Evolutionary conservation across 768 basidiomycete genomes (phyloP), one percentile per base, ranked within the genome.

Genomic region (Mrakia blollopis): DNA sequence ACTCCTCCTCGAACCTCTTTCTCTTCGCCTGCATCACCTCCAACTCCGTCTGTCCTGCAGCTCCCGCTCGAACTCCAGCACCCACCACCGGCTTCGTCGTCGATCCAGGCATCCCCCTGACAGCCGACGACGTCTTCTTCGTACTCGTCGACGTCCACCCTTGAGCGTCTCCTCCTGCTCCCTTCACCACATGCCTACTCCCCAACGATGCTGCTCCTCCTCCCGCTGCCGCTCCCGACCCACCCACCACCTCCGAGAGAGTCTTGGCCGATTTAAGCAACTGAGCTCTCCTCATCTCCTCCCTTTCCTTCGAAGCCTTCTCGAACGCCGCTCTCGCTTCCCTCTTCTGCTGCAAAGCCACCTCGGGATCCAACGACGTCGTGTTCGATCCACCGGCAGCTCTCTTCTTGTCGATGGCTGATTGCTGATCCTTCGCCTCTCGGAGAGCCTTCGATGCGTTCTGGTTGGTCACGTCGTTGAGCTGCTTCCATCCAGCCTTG

Each of bases 1-100:
- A 21, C 35, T 44, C 21, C 65, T 68, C 65, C 65, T 68, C 65
- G 10, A 39, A 39, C 39, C 18, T 68, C 37, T 10, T 41, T 39
- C 65, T 68, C 65, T 39, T 68, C 39, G 65, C 65, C 37, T 23
- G 18, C 65, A 68, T 23, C 65, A 30, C 25, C 65, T 68, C 65
- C 35, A 68, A 37, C 65, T 68, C 37, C 65, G 35, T 44, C 65
- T 68, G 35, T 11, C 21, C 65, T 21, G 8, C n/a, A n/a, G n/a
- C 63, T 18, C 32, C 11, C 32, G 39, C 39, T 41, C 63, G 32
- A 11, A 21, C 39, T 6, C 23, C 65, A 14, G 2, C 65, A 21
- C 25, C 13, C 25, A 7, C 39, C 35, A 39, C 35, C 35, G 32
- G 9, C 35, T 35, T 35, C 65, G n/a, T n/a, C n/a, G 39, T 41